Conservation (phyloP, 2,329 filamentous ascomycete species). For the Erysiphe neolycopersici region DNA sequence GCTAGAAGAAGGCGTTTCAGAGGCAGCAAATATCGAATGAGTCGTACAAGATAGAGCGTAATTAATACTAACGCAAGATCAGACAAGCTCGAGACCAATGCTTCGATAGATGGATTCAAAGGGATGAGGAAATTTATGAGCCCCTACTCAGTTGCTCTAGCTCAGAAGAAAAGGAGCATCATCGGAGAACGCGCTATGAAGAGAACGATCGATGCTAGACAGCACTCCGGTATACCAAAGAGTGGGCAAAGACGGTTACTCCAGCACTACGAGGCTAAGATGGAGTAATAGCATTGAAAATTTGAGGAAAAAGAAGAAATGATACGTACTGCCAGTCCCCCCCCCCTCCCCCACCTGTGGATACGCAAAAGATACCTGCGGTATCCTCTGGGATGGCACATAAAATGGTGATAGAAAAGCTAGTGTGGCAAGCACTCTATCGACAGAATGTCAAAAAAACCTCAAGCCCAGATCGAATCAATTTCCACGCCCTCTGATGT, state of each 20-base stretch:
- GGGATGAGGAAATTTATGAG: not conserved
- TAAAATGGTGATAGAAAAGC: not conserved
- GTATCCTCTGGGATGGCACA: not conserved
- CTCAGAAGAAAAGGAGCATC: not conserved
- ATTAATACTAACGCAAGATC: not conserved
- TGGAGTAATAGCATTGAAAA: not conserved
- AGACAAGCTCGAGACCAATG: not conserved
- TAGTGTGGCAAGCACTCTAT: not conserved
- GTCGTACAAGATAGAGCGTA: not conserved
- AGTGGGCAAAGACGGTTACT: not conserved
- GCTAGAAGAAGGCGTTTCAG: not conserved
- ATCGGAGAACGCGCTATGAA: not conserved
- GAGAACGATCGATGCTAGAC: not conserved
- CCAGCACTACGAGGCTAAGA: not conserved
- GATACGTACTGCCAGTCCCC: not conserved
- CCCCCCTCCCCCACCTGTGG: not conserved
- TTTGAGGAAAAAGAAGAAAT: conserved; percentile 1
- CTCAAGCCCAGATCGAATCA: not conserved
- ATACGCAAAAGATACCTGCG: not conserved
- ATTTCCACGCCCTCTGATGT: not conserved
- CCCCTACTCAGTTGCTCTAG: not conserved
- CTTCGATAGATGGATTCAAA: not conserved
- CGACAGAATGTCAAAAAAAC: not conserved
- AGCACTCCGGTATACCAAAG: not conserved
- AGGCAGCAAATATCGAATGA: not conserved